phyloP scores from a whole-genome alignment of 345 rosid genomes.

The Microthlaspi erraticum region DNA sequence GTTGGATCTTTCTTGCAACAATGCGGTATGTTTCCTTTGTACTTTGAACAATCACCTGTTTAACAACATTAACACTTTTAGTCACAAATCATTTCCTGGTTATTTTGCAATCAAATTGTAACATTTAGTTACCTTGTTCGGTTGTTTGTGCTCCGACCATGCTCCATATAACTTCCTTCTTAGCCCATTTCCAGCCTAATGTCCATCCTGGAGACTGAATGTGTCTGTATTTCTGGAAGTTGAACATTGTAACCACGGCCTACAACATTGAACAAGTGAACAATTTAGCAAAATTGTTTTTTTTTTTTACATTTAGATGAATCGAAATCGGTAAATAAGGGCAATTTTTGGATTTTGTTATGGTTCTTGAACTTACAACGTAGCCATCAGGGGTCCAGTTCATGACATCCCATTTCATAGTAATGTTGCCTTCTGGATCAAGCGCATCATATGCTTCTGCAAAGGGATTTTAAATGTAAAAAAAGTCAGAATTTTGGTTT shows the following conservation, averaged over 20 bases:
- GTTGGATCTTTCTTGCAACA: slow-evolving; percentile 88
- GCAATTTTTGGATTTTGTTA: neutral
- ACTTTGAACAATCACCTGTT: slow-evolving; percentile 77
- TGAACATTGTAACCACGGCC: slow-evolving; percentile 85
- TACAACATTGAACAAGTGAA: slow-evolving; percentile 42
- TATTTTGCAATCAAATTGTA: neutral
- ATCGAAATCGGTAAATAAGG: neutral
- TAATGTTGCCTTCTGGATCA: slow-evolving; percentile 90
- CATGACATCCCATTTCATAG: slow-evolving; percentile 93
- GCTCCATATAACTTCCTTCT: slow-evolving; percentile 90
- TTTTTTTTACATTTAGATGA: neutral
- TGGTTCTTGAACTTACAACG: slow-evolving; percentile 63
- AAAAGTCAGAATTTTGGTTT: slow-evolving; percentile 24
- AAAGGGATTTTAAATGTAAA: slow-evolving; percentile 11
- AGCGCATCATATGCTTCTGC: slow-evolving; percentile 93
- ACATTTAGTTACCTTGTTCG: slow-evolving; percentile 60
- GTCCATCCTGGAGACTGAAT: slow-evolving; percentile 90
- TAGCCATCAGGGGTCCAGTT: slow-evolving; percentile 97
- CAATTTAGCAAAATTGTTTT: neutral
- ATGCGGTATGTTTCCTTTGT: slow-evolving; percentile 77
- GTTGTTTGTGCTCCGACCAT: slow-evolving; percentile 82
- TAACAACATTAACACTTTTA: slow-evolving; percentile 1
- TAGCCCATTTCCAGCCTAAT: slow-evolving; percentile 91
- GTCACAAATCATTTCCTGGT: neutral
- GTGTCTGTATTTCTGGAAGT: slow-evolving; percentile 90